A percentile compares a stretch with the other conserved stretches of the same genome.
These are phyloP conservation scores for Protea cynaroides DNA, from an alignment of 164 flowering plant genomes.

Conservation along the genomic window DNA sequence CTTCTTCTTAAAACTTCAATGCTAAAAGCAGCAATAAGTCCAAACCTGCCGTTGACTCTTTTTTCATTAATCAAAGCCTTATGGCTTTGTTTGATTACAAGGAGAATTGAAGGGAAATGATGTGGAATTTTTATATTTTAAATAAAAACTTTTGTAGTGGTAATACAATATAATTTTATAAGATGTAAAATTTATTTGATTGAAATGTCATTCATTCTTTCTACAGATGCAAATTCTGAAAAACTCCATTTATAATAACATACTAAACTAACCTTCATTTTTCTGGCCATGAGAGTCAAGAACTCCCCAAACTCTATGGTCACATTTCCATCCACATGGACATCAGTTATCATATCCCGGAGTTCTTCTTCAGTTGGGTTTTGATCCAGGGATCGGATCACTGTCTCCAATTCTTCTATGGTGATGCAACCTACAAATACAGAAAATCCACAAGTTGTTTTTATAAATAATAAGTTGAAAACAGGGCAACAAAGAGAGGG, in stretches of 20 bases:
- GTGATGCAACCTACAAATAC: slow-evolving; percentile 42
- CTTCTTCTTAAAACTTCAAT: no score
- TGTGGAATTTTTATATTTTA: no score
- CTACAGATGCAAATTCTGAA: no score
- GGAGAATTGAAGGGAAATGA: no score
- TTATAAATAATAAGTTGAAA: neutral
- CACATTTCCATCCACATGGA: slow-evolving; percentile 46
- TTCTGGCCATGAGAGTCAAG: slow-evolving; percentile 48
- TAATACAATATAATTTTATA: no score
- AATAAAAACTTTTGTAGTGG: no score
- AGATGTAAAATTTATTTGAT: no score
- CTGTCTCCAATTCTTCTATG: slow-evolving; percentile 37
- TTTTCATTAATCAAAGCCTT: no score
- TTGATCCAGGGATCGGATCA: slow-evolving; percentile 35
- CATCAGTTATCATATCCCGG: slow-evolving; percentile 40
- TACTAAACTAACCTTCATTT: slow-evolving; percentile 37
- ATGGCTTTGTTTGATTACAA: no score
- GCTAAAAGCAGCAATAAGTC: no score
- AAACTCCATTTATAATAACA: neutral
- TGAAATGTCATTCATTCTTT: no score
- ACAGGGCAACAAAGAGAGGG: neutral
- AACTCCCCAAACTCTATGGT: slow-evolving; percentile 52
- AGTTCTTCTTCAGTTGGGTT: slow-evolving; percentile 45
- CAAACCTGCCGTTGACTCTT: no score
- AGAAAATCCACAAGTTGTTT: neutral